Evolutionary conservation across 495 filamentous ascomycete genomes (phyloP).

Genomic region (Physcia stellaris): DNA sequence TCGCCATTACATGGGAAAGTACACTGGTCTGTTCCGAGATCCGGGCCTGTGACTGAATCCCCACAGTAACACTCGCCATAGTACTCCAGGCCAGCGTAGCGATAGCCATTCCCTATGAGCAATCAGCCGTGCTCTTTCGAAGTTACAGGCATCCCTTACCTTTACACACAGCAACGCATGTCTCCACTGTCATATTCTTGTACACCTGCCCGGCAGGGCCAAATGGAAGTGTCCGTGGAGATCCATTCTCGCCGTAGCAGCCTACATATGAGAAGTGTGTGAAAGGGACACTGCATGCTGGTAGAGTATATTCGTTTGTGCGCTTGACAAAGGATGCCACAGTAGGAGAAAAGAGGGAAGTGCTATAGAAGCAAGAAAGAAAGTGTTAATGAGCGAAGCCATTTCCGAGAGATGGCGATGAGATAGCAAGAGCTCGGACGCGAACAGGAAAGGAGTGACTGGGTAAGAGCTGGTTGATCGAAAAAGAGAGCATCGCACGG

Average conservation of each 20-base stretch:
- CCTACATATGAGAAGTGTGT: conserved; percentile 37
- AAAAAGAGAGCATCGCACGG: too few relatives aligned
- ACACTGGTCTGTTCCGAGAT: conserved; percentile 25
- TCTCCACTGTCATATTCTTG: conserved; percentile 36
- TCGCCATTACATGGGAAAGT: conserved; percentile 33
- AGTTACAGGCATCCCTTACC: conserved; percentile 10
- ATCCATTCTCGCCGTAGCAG: conserved; percentile 31
- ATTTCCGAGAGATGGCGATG: too few relatives aligned
- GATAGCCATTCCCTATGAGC: conserved; percentile 28
- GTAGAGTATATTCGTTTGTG: neutral
- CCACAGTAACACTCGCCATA: conserved; percentile 42
- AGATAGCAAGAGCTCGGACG: too few relatives aligned
- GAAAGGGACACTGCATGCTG: conserved; percentile 16
- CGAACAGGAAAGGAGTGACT: too few relatives aligned
- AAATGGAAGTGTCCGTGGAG: conserved; percentile 25
- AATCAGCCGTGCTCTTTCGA: neutral
- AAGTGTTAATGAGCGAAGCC: too few relatives aligned
- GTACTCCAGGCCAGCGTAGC: conserved; percentile 42
- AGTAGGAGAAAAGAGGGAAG: neutral
- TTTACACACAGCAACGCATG: conserved; percentile 38
- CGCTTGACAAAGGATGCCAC: neutral
- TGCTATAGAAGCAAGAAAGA: neutral
- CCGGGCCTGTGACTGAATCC: conserved; percentile 21
- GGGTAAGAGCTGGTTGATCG: too few relatives aligned
- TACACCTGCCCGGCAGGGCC: conserved; percentile 20